These are phyloP conservation scores for Penicillium palitans DNA, from an alignment of 2,329 filamentous ascomycete genomes.

Conservation along the genomic window DNA sequence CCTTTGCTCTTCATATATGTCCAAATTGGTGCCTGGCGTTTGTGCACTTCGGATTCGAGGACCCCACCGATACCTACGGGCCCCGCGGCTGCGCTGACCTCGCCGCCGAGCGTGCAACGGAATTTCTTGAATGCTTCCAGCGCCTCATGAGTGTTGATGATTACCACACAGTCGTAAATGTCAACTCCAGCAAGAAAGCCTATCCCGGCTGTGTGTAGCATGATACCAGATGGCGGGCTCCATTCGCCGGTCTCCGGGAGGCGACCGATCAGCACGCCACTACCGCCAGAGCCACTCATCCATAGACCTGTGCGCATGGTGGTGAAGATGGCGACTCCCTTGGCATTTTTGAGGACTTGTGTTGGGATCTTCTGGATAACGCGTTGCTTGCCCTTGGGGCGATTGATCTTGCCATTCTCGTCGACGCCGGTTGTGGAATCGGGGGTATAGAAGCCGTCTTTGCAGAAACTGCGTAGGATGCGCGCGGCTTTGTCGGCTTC, in stretches of 20 bases:
- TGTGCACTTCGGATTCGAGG: conserved; percentile 68
- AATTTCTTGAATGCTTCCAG: conserved; percentile 80
- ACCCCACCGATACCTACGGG: conserved; percentile 74
- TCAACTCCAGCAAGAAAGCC: conserved; percentile 91
- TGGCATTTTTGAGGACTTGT: conserved; percentile 82
- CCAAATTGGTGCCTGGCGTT: conserved; percentile 70
- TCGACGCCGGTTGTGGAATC: conserved; percentile 50
- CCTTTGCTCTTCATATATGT: conserved; percentile 88
- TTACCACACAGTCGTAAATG: conserved; percentile 92
- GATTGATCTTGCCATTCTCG: conserved; percentile 49
- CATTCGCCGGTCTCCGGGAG: conserved; percentile 78
- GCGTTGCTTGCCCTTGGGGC: conserved; percentile 61
- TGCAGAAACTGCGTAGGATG: conserved; percentile 88
- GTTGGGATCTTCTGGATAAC: conserved; percentile 81
- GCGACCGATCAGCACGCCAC: conserved; percentile 79
- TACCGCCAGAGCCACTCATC: conserved; percentile 87
- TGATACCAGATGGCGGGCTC: conserved; percentile 87
- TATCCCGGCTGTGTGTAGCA: conserved; percentile 83
- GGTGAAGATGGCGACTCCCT: conserved; percentile 89
- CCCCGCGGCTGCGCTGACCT: conserved; percentile 74
- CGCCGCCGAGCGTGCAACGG: conserved; percentile 76
- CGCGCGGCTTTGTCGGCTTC: conserved; percentile 90
- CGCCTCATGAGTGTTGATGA: conserved; percentile 84
- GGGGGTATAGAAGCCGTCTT: conserved; percentile 69
- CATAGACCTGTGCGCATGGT: conserved; percentile 93